Conservation (phyloP, 1,139 yeast species). For the Fermentozyma sake region DNA sequence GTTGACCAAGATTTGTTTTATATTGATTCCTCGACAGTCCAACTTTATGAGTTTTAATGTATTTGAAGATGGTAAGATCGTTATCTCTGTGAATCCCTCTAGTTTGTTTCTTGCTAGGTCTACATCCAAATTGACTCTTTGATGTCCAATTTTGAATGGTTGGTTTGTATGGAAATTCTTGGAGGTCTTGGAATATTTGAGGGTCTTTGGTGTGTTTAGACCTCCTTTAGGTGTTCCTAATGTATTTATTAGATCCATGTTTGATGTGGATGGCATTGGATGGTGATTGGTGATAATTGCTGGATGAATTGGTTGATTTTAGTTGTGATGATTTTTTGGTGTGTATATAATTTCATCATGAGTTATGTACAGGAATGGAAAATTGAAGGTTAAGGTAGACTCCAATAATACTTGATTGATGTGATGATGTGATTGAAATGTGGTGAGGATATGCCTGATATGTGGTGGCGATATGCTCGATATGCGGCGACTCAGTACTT, state of each 20-base stretch:
- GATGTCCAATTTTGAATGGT: conserved; percentile 59
- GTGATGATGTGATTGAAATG: no score
- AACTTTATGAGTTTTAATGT: conserved; percentile 55
- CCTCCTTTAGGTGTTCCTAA: conserved; percentile 6
- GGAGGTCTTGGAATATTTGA: conserved; percentile 13
- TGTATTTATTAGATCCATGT: conserved; percentile 10
- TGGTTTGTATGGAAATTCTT: conserved; percentile 33
- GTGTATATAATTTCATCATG: no score
- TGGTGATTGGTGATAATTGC: no score
- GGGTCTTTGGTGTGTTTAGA: conserved; percentile 6
- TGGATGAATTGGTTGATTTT: no score
- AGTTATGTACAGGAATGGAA: no score
- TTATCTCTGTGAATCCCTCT: conserved; percentile 78
- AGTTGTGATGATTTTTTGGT: no score
- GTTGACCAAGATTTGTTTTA: conserved; percentile 63
- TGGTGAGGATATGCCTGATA: no score
- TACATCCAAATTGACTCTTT: conserved; percentile 62
- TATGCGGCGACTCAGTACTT: no score
- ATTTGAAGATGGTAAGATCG: conserved; percentile 67
- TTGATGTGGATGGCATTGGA: conserved; percentile 21
- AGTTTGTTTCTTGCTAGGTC: conserved; percentile 52
- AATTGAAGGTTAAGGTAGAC: no score
- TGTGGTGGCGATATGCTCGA: no score
- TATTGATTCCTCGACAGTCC: conserved; percentile 76
- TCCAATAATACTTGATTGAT: no score